Conservation (phyloP, 768 basidiomycete species). For the Agrocybe praecox region DNA sequence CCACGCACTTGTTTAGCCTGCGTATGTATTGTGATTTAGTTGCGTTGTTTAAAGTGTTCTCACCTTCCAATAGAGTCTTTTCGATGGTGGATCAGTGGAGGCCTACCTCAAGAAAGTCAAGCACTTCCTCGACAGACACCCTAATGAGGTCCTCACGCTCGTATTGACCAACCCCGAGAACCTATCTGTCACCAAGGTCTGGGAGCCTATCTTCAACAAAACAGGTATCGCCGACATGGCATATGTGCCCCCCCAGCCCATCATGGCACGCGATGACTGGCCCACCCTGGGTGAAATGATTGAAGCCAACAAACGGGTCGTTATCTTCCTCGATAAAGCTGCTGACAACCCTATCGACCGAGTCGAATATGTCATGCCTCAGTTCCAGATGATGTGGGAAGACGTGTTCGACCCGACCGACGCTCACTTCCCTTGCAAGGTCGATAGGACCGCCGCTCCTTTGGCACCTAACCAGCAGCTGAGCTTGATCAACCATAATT, state of each 20-base stretch:
- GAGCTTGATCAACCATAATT: conserved; percentile 58
- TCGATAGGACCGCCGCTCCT: conserved; percentile 52
- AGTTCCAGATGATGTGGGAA: conserved; percentile 64
- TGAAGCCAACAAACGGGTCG: conserved; percentile 54
- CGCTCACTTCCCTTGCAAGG: conserved; percentile 51
- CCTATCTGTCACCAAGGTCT: conserved; percentile 43
- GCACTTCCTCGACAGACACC: conserved; percentile 56
- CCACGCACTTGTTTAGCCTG: conserved; percentile 15
- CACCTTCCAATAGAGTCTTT: conserved; percentile 31
- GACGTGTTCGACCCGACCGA: conserved; percentile 53
- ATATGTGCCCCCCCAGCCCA: conserved; percentile 50
- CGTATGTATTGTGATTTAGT: conserved; percentile 3
- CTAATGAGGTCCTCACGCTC: conserved; percentile 65
- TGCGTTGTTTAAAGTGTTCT: neutral
- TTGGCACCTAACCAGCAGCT: conserved; percentile 50
- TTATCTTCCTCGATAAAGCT: conserved; percentile 60
- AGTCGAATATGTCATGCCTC: conserved; percentile 53
- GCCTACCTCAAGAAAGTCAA: conserved; percentile 54
- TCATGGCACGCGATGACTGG: conserved; percentile 52
- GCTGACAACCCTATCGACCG: conserved; percentile 34
- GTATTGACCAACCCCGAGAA: conserved; percentile 69
- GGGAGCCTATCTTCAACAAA: conserved; percentile 53
- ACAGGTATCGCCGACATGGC: conserved; percentile 42
- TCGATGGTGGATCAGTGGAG: conserved; percentile 52
- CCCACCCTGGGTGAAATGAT: conserved; percentile 65